phyloP scores from a whole-genome alignment of 352 stramenopile species.

The Saprolegnia parasitica region DNA sequence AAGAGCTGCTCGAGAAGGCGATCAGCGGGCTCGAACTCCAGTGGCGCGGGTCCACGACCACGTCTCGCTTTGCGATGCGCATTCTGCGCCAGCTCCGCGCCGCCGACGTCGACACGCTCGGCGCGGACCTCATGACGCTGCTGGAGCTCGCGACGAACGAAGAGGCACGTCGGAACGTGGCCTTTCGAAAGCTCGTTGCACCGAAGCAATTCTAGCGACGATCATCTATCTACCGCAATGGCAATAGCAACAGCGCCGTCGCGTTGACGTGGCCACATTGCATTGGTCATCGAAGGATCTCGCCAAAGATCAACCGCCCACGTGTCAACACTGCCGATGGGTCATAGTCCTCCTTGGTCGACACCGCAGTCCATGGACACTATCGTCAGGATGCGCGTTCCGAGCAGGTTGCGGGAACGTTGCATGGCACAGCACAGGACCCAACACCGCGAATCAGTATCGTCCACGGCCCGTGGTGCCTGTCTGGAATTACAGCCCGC shows the following conservation, averaged over 20 bases:
- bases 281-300: too few species aligned
- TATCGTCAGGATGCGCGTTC: background rate
- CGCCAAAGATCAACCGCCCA: too few species aligned
- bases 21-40: background rate
- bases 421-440: too few species aligned
- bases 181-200: background rate
- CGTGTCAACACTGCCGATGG: too few species aligned
- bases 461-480: too few species aligned
- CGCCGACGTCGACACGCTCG: background rate
- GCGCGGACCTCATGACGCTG: background rate
- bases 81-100: background rate
- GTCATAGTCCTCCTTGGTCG: background rate
- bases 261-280: background rate
- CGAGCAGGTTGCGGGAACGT: background rate
- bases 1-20: background rate
- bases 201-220: background rate
- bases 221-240: background rate
- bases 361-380: background rate
- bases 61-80: background rate
- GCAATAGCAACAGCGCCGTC: background rate
- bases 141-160: constrained; percentile 5
- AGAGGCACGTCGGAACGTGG: constrained; percentile 7
- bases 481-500: too few species aligned
- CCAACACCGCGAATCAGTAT: too few species aligned
- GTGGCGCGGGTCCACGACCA: background rate